Base-by-base conservation (phyloP, 75 land plant genomes). In the Adiantum capillusveneris region DNA sequence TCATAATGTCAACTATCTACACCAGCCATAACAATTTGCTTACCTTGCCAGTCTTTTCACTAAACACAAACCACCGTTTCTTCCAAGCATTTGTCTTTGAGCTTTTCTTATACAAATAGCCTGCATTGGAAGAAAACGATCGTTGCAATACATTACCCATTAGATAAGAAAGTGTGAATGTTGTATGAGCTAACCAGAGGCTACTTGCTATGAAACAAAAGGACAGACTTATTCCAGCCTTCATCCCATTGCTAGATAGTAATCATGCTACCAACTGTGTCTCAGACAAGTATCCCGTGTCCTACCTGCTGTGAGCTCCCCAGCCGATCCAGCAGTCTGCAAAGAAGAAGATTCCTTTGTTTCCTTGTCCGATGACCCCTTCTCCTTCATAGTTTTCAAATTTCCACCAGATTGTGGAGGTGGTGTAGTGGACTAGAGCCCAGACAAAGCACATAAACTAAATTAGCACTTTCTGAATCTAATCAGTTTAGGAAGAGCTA, bases 51-150 rank as follows among this genome's bases (percentile, higher is more conserved):
- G 80, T 75, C 58, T 95, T 95, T 68, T 86, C 96, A 81, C 90
- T 95, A 16, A 95, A 65, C 37, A 95, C 99, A 82, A 95, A 95
- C 99, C 99, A 95, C 39, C 96, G 73, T 59, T 72, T 81, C 64
- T 77, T 80, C 99, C 99, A 95, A 13, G 77, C 84, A 78, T 76
- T 85, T 53, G 78, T 84, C 67, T 84, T 95, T 19, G 77, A 73
- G 76, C 97, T 95, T 75, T 74, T 86, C 70, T 87, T 95, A 67
- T 80, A 50, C 55, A 95, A 61, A 53, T 64, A 95, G 6, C 91
- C 96, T 90, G 77, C 30, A 66, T 60, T 50, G 28, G 17, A 31
- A 19, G 17, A 34, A n/a, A n/a, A n/a, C n/a, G n/a, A n/a, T n/a
- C n/a, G n/a, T n/a, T n/a, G n/a, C n/a, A n/a, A n/a, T n/a, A n/a